These are phyloP conservation scores for Sonneratia alba DNA, from an alignment of 345 rosid genomes.

Conservation along the genomic window DNA sequence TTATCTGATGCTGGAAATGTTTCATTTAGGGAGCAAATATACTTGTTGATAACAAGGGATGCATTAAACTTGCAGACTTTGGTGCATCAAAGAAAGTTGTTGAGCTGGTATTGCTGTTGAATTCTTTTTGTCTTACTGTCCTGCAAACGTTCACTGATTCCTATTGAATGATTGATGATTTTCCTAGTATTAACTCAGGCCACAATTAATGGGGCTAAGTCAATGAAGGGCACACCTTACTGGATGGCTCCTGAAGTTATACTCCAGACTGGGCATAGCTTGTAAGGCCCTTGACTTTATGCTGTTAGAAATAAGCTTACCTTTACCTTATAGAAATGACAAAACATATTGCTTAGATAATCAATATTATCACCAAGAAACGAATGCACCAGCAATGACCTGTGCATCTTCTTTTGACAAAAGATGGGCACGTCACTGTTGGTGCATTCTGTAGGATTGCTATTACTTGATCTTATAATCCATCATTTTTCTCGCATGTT, in stretches of 20 bases:
- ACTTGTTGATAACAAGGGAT: slow-evolving; percentile 87
- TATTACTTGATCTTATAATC: background rate
- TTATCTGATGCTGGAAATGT: slow-evolving; percentile 1
- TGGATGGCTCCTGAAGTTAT: slow-evolving; percentile 99
- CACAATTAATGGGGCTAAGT: slow-evolving; percentile 84
- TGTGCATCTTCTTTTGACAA: background rate
- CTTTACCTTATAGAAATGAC: background rate
- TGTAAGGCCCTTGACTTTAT: slow-evolving; percentile 30
- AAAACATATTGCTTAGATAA: background rate
- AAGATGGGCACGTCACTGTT: background rate
- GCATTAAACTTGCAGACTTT: slow-evolving; percentile 97
- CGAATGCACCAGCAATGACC: background rate
- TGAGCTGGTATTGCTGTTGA: slow-evolving; percentile 51
- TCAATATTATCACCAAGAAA: background rate
- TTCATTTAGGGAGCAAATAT: slow-evolving; percentile 78
- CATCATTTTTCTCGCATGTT: background rate
- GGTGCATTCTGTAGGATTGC: background rate
- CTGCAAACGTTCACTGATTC: slow-evolving; percentile 11
- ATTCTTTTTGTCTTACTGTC: background rate
- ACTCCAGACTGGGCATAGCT: slow-evolving; percentile 94
- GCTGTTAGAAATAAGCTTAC: background rate
- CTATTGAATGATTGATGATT: background rate
- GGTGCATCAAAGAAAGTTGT: slow-evolving; percentile 97
- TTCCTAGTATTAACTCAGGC: slow-evolving; percentile 37
- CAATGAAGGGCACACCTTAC: slow-evolving; percentile 94